Conservation (phyloP, 75 land plant species). For the Chamaecyparis obtusa region DNA sequence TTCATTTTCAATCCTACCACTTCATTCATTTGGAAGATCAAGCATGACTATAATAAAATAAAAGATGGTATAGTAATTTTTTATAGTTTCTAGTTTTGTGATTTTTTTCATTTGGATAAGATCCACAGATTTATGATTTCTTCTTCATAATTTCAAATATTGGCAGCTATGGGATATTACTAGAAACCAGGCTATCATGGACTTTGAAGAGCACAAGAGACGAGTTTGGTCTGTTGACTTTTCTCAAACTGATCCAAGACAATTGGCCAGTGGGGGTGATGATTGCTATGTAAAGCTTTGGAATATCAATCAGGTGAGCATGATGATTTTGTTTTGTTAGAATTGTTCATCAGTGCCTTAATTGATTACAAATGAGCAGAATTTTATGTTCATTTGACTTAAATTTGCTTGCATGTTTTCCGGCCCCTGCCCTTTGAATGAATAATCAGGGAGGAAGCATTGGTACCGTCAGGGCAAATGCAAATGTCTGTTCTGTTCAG, state of each 20-base stretch:
- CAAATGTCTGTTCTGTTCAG: conserved; percentile 52
- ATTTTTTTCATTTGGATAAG: neutral
- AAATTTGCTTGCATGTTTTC: neutral
- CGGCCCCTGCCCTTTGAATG: neutral
- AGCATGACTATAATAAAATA: neutral
- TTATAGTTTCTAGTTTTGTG: neutral
- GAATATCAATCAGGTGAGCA: conserved; percentile 45
- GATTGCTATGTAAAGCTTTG: conserved; percentile 50
- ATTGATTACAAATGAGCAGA: neutral
- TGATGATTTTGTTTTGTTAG: neutral
- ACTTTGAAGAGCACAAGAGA: conserved; percentile 39
- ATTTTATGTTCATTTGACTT: neutral
- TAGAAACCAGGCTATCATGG: conserved; percentile 30
- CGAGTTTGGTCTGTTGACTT: conserved; percentile 55
- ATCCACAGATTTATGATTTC: neutral
- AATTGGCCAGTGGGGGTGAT: conserved; percentile 52
- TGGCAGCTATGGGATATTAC: conserved; percentile 49
- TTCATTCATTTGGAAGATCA: neutral
- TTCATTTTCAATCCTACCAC: neutral
- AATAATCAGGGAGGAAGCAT: conserved; percentile 36
- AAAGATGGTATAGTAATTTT: conserved; percentile 1
- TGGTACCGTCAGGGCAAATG: conserved; percentile 46
- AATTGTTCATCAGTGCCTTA: neutral
- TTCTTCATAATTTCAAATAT: neutral
- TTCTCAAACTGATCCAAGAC: conserved; percentile 40